phyloP scores from a whole-genome alignment of 1,284 basidiomycete species.

The Omphalotus olearius region DNA sequence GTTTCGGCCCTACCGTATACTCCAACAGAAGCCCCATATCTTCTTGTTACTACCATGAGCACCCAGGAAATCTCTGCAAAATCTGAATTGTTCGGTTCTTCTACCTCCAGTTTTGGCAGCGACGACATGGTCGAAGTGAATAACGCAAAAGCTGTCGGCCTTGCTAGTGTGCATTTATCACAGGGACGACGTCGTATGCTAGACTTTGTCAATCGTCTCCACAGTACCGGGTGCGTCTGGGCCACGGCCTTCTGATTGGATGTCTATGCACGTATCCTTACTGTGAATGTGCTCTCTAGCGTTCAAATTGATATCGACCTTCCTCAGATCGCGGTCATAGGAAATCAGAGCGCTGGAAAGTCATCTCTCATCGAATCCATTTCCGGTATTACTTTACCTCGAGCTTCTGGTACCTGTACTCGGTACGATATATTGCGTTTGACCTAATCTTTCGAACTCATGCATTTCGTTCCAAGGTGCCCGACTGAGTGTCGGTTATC shows the following conservation, averaged over 20 bases:
- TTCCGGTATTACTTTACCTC: slow-evolving; percentile 33
- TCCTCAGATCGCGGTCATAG: slow-evolving; percentile 34
- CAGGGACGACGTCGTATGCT: slow-evolving; percentile 39
- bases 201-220: slow-evolving; percentile 48
- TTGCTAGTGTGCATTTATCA: slow-evolving; percentile 37
- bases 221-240: slow-evolving; percentile 48
- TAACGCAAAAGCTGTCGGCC: slow-evolving; percentile 29
- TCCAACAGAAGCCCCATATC: no score
- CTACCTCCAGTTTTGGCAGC: no score
- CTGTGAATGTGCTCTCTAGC: slow-evolving; percentile 14
- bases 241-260: background rate
- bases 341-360: slow-evolving; percentile 40
- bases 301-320: slow-evolving; percentile 31
- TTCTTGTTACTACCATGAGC: no score
- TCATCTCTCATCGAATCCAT: slow-evolving; percentile 37
- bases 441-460: background rate
- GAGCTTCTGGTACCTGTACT: slow-evolving; percentile 37
- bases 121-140: no score
- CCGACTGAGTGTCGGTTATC: slow-evolving; percentile 39
- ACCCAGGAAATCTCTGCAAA: no score
- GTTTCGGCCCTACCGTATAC: no score
- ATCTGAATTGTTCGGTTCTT: no score
- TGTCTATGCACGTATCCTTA: background rate
- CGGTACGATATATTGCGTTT: slow-evolving; percentile 29
- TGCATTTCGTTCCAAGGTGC: slow-evolving; percentile 33